A percentile compares a stretch with the other conserved stretches of the same genome.
phyloP scores from a whole-genome alignment of 495 filamentous ascomycete species.

The Tuber borchii region DNA sequence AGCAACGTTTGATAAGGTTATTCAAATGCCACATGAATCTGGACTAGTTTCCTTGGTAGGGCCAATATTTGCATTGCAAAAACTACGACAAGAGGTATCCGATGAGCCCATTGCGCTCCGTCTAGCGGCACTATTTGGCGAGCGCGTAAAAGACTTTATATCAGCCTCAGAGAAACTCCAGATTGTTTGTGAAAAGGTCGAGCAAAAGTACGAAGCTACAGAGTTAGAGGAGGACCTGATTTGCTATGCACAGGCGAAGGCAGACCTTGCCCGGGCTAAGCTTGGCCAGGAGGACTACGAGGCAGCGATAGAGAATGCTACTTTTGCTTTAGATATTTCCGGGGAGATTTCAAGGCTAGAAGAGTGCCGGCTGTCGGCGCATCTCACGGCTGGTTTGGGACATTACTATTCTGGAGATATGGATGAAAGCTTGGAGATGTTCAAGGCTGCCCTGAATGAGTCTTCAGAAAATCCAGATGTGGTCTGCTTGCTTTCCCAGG shows the following conservation, averaged over 20 bases:
- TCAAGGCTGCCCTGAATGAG: slow-evolving; percentile 74
- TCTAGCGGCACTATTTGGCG: slow-evolving; percentile 70
- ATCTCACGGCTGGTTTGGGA: slow-evolving; percentile 78
- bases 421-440: slow-evolving; percentile 65
- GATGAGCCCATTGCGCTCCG: slow-evolving; percentile 65
- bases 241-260: slow-evolving; percentile 73
- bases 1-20: slow-evolving; percentile 67
- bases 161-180: slow-evolving; percentile 62
- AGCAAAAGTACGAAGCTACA: slow-evolving; percentile 73
- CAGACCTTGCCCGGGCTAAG: slow-evolving; percentile 73
- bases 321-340: slow-evolving; percentile 64
- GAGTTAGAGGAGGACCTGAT: slow-evolving; percentile 67
- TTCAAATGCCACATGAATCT: slow-evolving; percentile 45
- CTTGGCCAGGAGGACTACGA: slow-evolving; percentile 60
- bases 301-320: slow-evolving; percentile 64
- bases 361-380: slow-evolving; percentile 70
- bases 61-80: slow-evolving; percentile 81
- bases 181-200: slow-evolving; percentile 59
- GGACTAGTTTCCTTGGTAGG: slow-evolving; percentile 52
- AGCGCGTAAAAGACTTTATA: slow-evolving; percentile 62
- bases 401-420: slow-evolving; percentile 61
- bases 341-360: slow-evolving; percentile 55
- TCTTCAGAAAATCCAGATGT: slow-evolving; percentile 72
- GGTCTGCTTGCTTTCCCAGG: slow-evolving; percentile 77
- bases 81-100: slow-evolving; percentile 63